These are phyloP conservation scores for Solanum medicagineum DNA, from an alignment of 257 asterid genomes.

Conservation along the genomic window DNA sequence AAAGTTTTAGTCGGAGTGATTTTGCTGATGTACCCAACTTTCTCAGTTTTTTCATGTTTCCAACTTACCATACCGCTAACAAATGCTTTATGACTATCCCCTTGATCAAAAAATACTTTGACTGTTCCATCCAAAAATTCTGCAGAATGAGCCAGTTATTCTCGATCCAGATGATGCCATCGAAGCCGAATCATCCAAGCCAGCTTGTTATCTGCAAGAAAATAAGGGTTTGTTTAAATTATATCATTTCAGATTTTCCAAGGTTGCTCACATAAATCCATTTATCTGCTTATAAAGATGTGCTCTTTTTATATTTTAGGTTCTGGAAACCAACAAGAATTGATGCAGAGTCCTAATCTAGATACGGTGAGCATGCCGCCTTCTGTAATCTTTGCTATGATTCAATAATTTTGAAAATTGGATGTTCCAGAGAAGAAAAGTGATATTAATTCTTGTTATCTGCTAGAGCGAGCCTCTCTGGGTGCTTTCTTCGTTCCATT, in stretches of 20 bases:
- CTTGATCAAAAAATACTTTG: background rate
- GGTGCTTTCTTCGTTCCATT: background rate
- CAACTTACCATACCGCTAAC: background rate
- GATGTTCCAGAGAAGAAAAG: background rate
- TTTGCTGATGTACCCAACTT: slow-evolving; percentile 8
- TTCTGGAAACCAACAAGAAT: slow-evolving; percentile 20
- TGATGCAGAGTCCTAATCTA: slow-evolving; percentile 5
- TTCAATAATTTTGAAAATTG: background rate
- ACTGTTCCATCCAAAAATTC: background rate
- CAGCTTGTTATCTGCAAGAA: slow-evolving; percentile 6
- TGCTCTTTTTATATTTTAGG: slow-evolving; percentile 25
- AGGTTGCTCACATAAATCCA: slow-evolving; percentile 1
- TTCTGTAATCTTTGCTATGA: background rate
- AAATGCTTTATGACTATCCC: slow-evolving; percentile 2
- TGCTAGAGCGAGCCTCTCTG: background rate
- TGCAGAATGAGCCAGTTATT: slow-evolving; percentile 35
- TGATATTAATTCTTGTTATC: background rate
- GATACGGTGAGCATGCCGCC: slow-evolving; percentile 5
- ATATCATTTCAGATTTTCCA: background rate
- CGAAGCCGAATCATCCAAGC: slow-evolving; percentile 11
- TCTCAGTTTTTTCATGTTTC: background rate
- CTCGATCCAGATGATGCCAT: slow-evolving; percentile 51
- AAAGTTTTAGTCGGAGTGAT: slow-evolving; percentile 12
- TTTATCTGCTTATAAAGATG: slow-evolving; percentile 1
- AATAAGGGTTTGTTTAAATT: slow-evolving; percentile 28